These are phyloP conservation scores for Neurospora cerealis DNA, from an alignment of 495 filamentous ascomycete species.

Conservation along the genomic window DNA sequence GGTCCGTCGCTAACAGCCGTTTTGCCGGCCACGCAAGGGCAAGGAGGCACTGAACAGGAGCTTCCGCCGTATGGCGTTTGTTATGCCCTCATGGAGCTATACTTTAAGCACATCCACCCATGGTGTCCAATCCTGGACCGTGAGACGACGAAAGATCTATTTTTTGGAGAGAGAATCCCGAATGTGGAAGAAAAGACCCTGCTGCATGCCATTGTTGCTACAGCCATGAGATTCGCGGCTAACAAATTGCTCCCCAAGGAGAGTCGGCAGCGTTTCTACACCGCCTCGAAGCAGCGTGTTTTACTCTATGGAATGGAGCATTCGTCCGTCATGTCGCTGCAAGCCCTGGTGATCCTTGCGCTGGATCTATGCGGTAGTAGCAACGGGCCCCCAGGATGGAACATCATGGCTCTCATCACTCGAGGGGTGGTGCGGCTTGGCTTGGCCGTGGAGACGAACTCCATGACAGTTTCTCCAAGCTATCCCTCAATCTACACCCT, in stretches of 20 bases:
- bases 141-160: conserved; percentile 62
- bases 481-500: conserved; percentile 77
- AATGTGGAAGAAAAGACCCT: conserved; percentile 75
- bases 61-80: conserved; percentile 78
- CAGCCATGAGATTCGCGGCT: conserved; percentile 70
- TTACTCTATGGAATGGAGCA: conserved; percentile 77
- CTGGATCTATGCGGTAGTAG: conserved; percentile 69
- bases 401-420: conserved; percentile 76
- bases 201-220: conserved; percentile 78
- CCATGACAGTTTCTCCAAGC: conserved; percentile 60
- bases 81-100: conserved; percentile 72
- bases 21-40: conserved; percentile 25
- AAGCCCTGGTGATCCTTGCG: conserved; percentile 74
- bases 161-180: conserved; percentile 67
- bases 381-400: conserved; percentile 82
- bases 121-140: conserved; percentile 87
- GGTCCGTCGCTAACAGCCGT: conserved; percentile 33
- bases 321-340: conserved; percentile 76
- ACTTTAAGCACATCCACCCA: conserved; percentile 84
- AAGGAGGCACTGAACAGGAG: conserved; percentile 52
- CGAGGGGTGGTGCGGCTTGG: conserved; percentile 78
- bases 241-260: conserved; percentile 62
- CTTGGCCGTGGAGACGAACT: conserved; percentile 68
- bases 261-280: conserved; percentile 61
- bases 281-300: conserved; percentile 74